Base-by-base conservation (phyloP, 768 basidiomycete genomes). In the Solioccasus polychromus region DNA sequence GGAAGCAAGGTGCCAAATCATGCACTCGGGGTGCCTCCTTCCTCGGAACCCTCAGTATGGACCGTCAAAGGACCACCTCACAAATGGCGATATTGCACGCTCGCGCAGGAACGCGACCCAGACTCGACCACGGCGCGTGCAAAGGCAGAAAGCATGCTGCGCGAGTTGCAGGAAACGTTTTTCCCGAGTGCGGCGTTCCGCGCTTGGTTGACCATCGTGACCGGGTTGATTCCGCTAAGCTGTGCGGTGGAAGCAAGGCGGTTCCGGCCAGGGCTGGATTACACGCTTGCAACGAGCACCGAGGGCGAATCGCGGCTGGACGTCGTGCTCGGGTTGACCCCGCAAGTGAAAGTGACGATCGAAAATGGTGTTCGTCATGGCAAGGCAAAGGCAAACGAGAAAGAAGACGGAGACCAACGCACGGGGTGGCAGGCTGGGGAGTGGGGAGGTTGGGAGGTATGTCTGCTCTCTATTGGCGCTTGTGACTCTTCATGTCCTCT, bases 391-490 rank as follows among this genome's bases (percentile, higher is more conserved):
- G 61, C 65, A 6, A 55, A 44, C 28, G 58, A 57, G 2, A 56
- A 65, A 53, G 55, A 62, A 50, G 51, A 66, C 59, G 45, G 53
- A 29, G 61, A 69, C 12, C 35, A n/a, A 34, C 57, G 60, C 22
- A 62, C 60, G 23, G 81, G 80, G 12, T 89, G 88, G 88, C 74
- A 79, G 59, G 73, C 73, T 14, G 85, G 85, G 10, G 82, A 82
- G 52, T 90, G 83, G 80, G 95, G 95, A 37, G 95, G 90, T 15
- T 97, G 94, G 93, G 93, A 97, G 78, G 90, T 88, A 47, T 4
- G 76, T 61, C 18, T 39, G 20, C 11, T 31, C 30, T 34, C 7
- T 11, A 12, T 29, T 23, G 8, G 3, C 3, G 20, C 30, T 26
- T 12, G 35, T 10, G 20, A 12, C 10, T 9, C 8, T 36, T 29